These are phyloP conservation scores for Emiliania huxleyi DNA, from an alignment of 78 protist species.

Conservation along the genomic window DNA sequence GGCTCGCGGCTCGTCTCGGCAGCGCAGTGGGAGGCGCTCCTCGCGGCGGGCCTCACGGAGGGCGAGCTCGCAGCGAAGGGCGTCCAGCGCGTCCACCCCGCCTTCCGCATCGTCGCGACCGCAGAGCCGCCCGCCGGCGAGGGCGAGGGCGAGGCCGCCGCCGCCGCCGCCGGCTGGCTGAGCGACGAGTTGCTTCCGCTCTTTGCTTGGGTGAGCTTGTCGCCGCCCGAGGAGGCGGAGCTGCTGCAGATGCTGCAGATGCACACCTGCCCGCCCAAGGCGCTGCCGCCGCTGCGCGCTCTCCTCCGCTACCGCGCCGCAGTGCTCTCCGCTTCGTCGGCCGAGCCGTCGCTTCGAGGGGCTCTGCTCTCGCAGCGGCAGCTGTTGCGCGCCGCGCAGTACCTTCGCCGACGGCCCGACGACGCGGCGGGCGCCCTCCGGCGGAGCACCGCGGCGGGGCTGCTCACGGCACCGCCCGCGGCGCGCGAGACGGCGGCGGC, in stretches of 20 bases:
- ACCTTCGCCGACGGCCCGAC: neutral
- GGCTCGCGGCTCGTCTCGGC: constrained; percentile 54
- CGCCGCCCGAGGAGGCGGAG: neutral
- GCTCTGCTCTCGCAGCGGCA: neutral
- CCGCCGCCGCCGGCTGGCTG: constrained; percentile 34
- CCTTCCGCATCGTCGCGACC: constrained; percentile 69
- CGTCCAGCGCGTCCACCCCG: constrained; percentile 46
- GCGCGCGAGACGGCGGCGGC: neutral
- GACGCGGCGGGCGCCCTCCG: neutral
- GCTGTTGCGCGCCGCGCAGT: neutral
- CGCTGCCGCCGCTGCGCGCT: neutral
- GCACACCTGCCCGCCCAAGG: neutral
- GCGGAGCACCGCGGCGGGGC: neutral
- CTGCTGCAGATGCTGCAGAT: neutral
- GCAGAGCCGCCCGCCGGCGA: constrained; percentile 56
- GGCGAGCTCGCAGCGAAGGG: neutral
- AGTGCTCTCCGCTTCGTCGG: neutral
- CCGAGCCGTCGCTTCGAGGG: neutral
- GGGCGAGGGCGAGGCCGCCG: too few relatives aligned
- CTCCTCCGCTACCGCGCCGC: neutral
- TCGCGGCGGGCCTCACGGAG: neutral
- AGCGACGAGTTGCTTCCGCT: neutral
- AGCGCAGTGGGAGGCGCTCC: constrained; percentile 19
- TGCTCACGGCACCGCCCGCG: neutral
- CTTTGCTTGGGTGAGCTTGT: neutral